phyloP scores from a whole-genome alignment of 1,284 basidiomycete genomes.

The Cryptococcus depauperatus region DNA sequence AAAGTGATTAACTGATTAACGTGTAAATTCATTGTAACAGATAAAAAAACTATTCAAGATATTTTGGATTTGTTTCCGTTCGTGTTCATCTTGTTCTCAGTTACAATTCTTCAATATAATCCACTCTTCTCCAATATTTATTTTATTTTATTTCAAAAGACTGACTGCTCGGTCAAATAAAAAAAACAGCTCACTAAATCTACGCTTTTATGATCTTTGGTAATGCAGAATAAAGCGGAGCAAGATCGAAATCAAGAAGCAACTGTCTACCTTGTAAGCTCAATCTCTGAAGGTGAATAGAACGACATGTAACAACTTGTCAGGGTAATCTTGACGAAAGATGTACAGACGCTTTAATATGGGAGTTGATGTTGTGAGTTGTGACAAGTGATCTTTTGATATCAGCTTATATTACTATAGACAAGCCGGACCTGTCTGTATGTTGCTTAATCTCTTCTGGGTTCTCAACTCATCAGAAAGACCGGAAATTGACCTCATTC shows the following conservation, averaged over 20 bases:
- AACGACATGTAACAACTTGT: neutral
- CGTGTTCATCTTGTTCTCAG: too few species aligned
- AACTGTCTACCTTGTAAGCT: slow-evolving; percentile 79
- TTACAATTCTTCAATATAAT: too few species aligned
- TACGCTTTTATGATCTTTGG: neutral
- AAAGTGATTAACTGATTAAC: too few species aligned
- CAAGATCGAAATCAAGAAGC: slow-evolving; percentile 85
- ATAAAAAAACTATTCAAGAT: too few species aligned
- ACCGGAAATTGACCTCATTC: slow-evolving; percentile 5
- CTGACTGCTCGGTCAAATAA: too few species aligned
- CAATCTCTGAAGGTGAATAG: too few species aligned
- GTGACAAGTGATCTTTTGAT: neutral
- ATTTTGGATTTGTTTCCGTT: too few species aligned
- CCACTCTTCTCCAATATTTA: too few species aligned
- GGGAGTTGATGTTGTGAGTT: slow-evolving; percentile 84
- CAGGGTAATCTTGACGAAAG: slow-evolving; percentile 96
- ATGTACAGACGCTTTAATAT: slow-evolving; percentile 85
- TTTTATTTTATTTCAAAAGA: too few species aligned
- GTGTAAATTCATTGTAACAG: too few species aligned
- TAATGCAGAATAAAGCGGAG: slow-evolving; percentile 54
- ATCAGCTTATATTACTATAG: slow-evolving; percentile 18
- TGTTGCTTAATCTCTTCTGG: slow-evolving; percentile 30
- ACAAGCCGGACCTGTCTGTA: slow-evolving; percentile 95
- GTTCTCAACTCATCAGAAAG: neutral
- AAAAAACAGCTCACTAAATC: too few species aligned